Conservation (phyloP, 768 basidiomycete genomes). For the Mycena sanguinolenta region DNA sequence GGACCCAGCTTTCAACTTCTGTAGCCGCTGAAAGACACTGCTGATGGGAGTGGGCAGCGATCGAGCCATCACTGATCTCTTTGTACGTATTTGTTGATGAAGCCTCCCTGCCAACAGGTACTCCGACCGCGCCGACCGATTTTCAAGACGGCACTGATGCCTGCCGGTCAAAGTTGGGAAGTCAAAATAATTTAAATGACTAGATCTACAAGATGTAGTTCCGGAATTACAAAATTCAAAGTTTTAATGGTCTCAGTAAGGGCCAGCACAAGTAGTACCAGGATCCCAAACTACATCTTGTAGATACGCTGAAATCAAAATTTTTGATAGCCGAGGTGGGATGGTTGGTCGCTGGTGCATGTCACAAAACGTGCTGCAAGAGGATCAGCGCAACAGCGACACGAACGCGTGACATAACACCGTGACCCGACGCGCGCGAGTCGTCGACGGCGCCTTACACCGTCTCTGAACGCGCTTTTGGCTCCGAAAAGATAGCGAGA, state of each 20-base stretch:
- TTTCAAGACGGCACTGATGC: background rate
- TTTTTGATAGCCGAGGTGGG: background rate
- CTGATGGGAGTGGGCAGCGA: background rate
- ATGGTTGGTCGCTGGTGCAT: background rate
- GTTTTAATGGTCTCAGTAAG: background rate
- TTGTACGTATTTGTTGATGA: background rate
- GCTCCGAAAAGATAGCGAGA: background rate
- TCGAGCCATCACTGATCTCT: constrained; percentile 3
- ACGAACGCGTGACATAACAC: background rate
- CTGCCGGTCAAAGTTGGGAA: background rate
- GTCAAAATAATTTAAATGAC: background rate
- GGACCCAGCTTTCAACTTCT: no score
- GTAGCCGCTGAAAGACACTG: no score
- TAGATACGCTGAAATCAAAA: background rate
- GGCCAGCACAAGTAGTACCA: no score
- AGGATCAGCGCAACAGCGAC: background rate
- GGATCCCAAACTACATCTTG: background rate
- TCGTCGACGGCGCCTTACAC: background rate
- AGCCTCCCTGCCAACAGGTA: background rate
- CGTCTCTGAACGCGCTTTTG: background rate
- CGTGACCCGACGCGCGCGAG: background rate
- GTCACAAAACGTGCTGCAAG: background rate
- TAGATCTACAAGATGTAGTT: background rate
- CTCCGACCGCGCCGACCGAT: background rate
- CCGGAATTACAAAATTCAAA: background rate